Conservation (phyloP, 2,329 filamentous ascomycete genomes). For the Cyphellophora attinorum region DNA sequence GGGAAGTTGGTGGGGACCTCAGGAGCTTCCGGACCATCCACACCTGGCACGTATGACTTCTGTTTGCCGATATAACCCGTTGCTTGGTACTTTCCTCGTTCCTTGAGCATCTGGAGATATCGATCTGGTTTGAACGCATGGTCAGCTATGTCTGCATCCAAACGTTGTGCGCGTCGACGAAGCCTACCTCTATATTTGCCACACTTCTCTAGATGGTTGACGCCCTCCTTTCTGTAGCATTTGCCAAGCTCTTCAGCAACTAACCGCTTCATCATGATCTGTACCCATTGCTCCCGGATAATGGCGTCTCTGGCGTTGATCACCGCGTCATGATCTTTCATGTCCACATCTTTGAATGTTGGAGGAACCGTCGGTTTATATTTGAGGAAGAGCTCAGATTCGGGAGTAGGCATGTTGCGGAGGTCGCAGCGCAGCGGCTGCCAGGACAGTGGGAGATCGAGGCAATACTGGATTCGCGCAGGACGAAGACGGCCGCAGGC, state of each 20-base stretch:
- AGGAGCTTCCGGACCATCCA: constrained; percentile 15
- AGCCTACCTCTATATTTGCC: constrained; percentile 53
- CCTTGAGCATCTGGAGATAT: constrained; percentile 55
- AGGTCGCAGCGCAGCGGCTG: too few relatives aligned
- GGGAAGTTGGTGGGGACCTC: constrained; percentile 17
- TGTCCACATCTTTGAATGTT: constrained; percentile 59
- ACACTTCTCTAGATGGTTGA: constrained; percentile 61
- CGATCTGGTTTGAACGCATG: constrained; percentile 37
- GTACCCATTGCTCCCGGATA: constrained; percentile 59
- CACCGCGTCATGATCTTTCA: constrained; percentile 53
- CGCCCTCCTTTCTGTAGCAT: constrained; percentile 54
- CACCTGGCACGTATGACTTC: constrained; percentile 46
- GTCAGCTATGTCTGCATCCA: background rate
- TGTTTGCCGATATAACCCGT: constrained; percentile 56
- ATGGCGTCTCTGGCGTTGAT: constrained; percentile 57
- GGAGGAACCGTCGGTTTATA: constrained; percentile 57
- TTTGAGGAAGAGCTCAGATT: constrained; percentile 54
- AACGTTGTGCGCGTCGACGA: background rate
- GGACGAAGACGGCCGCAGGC: background rate
- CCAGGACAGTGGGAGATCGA: too few relatives aligned
- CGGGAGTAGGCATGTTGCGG: constrained; percentile 52
- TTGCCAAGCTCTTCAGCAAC: constrained; percentile 59
- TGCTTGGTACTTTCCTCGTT: constrained; percentile 53
- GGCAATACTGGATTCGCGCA: background rate
- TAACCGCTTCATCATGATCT: constrained; percentile 58